phyloP scores from a whole-genome alignment of 2,329 filamentous ascomycete genomes.

The Stemphylium vesicarium region DNA sequence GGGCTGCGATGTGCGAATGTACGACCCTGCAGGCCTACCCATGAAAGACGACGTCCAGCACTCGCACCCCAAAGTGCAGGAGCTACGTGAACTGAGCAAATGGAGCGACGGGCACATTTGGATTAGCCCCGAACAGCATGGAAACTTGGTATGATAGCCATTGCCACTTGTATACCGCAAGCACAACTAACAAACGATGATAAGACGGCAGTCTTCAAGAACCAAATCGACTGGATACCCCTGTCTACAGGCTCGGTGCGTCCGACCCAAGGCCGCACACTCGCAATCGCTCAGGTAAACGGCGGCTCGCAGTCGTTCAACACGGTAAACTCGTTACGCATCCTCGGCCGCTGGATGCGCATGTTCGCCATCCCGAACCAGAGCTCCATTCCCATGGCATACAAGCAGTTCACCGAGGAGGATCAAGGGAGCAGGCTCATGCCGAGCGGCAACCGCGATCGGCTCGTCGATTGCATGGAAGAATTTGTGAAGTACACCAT shows the following conservation, averaged over 20 bases:
- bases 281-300: constrained; percentile 67
- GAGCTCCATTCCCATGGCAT: constrained; percentile 67
- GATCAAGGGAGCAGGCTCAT: constrained; percentile 60
- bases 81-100: constrained; percentile 64
- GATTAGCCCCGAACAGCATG: constrained; percentile 71
- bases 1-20: constrained; percentile 70
- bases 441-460: constrained; percentile 62
- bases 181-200: constrained; percentile 1
- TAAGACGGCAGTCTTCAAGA: constrained; percentile 70
- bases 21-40: constrained; percentile 63
- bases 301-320: constrained; percentile 73
- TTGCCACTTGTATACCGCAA: neutral
- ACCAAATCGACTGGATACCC: constrained; percentile 74
- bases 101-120: constrained; percentile 73
- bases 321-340: constrained; percentile 68
- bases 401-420: constrained; percentile 63
- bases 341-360: constrained; percentile 72
- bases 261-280: constrained; percentile 69
- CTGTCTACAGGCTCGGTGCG: constrained; percentile 66
- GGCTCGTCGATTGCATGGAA: constrained; percentile 71
- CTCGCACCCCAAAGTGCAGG: constrained; percentile 66
- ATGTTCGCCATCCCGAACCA: constrained; percentile 74
- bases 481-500: constrained; percentile 74
- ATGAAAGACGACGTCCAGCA: constrained; percentile 69
- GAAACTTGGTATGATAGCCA: constrained; percentile 59